Conservation (phyloP, 2,329 filamentous ascomycete genomes). For the Cladorrhinum sp. region DNA sequence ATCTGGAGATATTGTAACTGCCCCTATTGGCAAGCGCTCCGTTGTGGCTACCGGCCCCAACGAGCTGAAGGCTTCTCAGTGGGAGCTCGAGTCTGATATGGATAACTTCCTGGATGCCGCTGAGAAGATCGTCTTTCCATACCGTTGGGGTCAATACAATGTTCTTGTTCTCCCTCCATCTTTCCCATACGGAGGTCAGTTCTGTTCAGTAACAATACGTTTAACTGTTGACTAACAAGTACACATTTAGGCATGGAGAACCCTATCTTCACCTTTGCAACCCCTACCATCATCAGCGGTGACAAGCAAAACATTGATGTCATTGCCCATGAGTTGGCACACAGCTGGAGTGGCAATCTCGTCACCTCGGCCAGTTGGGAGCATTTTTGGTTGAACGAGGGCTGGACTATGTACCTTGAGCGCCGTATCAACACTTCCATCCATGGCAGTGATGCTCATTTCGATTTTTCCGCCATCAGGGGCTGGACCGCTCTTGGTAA, state of each 20-base stretch:
- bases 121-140: conserved; percentile 78
- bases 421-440: conserved; percentile 73
- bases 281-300: conserved; percentile 88
- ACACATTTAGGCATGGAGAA: conserved; percentile 70
- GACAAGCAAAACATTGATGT: conserved; percentile 92
- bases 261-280: conserved; percentile 91
- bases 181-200: conserved; percentile 78
- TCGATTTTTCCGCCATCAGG: conserved; percentile 93
- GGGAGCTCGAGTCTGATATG: conserved; percentile 88
- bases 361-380: conserved; percentile 79
- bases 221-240: conserved; percentile 15
- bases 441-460: conserved; percentile 79
- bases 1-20: conserved; percentile 77
- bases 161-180: conserved; percentile 85
- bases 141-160: conserved; percentile 94
- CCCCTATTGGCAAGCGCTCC: conserved; percentile 82
- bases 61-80: conserved; percentile 77
- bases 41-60: conserved; percentile 85
- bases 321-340: conserved; percentile 79
- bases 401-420: conserved; percentile 95
- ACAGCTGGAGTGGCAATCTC: conserved; percentile 86
- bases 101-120: conserved; percentile 88
- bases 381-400: conserved; percentile 73
- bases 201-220: conserved; percentile 4
- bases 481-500: conserved; percentile 82